Evolutionary conservation across 495 filamentous ascomycete genomes (phyloP), one percentile per base, ranked within the genome.

Genomic region (Tuber borchii): DNA sequence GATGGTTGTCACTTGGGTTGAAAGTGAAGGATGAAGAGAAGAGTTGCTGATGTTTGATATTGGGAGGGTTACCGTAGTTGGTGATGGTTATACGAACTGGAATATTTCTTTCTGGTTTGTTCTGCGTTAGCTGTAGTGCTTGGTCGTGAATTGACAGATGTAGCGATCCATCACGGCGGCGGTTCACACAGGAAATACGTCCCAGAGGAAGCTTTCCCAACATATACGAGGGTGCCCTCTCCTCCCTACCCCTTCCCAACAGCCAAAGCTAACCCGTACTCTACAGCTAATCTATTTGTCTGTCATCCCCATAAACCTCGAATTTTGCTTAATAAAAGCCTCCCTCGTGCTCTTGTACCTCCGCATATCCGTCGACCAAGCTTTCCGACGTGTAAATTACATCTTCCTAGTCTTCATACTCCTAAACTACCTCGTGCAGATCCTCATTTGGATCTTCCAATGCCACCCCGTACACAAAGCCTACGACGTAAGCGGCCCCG

Each of bases 281-380:
- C n/a, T 2, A 31, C 26, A 65, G 56, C 26, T 65, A 31, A 65
- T 65, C 56, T 65, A 65, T 12, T 26, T 65, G 16, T 17, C 12
- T 12, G 26, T 17, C n/a, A 65, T 65, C 14, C 56, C 56, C 56
- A 31, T 17, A 65, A 65, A 65, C 56, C n/a, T 65, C 56, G 56
- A 65, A 7, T 65, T 65, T 26, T 65, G 56, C 56, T 31, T 65
- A 2, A 31, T 31, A 26, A 65, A 65, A 14, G 3, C 56, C 56
- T 65, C 56, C 26, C n/a, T 65, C 3, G 0, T 65, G 16, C 34
- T 65, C 56, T 26, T 65, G 10, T 65, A 65, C 56, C 56, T 65
- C 56, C 56, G 56, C 26, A 65, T 65, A 65, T 65, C 56, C 3
- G 56, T 65, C n/a, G 56, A 65, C 56, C 56, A 65, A 12, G 56